Percentiles rank a stretch among this genome's conserved stretches.
These are phyloP conservation scores for Penicillium arizonense DNA, from an alignment of 495 filamentous ascomycete species.

Conservation along the genomic window DNA sequence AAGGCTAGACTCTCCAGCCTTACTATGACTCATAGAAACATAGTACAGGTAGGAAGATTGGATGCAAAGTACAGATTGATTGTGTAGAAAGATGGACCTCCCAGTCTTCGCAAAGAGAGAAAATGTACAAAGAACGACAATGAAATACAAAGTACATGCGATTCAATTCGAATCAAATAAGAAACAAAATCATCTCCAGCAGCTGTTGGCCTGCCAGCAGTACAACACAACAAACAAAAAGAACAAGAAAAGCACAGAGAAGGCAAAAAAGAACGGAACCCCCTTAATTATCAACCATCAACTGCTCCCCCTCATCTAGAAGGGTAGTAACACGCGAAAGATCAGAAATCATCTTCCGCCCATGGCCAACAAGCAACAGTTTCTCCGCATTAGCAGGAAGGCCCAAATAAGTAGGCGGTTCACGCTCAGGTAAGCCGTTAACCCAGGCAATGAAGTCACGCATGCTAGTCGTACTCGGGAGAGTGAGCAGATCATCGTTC, in stretches of 20 bases:
- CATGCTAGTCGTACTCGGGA: slow-evolving; percentile 77
- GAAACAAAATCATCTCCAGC: not conserved
- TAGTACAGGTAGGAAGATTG: not conserved
- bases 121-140: slow-evolving; percentile 17
- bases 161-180: slow-evolving; percentile 7
- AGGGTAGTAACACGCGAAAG: slow-evolving; percentile 77
- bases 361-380: slow-evolving; percentile 85
- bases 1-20: not conserved
- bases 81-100: slow-evolving; percentile 3
- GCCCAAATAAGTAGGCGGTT: slow-evolving; percentile 95
- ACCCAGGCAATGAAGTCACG: slow-evolving; percentile 92
- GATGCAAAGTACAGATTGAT: slow-evolving; percentile 11
- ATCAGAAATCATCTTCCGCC: slow-evolving; percentile 80
- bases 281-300: slow-evolving; percentile 66
- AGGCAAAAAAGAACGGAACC: not conserved
- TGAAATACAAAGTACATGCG: slow-evolving; percentile 13
- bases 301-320: slow-evolving; percentile 90
- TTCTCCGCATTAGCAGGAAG: slow-evolving; percentile 97
- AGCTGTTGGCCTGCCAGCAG: no score
- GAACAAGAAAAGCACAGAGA: not conserved
- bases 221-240: not conserved
- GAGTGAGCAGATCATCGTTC: slow-evolving; percentile 61
- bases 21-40: not conserved
- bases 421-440: slow-evolving; percentile 84
- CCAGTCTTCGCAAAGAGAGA: not conserved